Percentiles rank a stretch among this genome's conserved stretches.
These are phyloP conservation scores for Populus trichocarpa DNA, from an alignment of 441 rosid genomes.

Conservation along the genomic window DNA sequence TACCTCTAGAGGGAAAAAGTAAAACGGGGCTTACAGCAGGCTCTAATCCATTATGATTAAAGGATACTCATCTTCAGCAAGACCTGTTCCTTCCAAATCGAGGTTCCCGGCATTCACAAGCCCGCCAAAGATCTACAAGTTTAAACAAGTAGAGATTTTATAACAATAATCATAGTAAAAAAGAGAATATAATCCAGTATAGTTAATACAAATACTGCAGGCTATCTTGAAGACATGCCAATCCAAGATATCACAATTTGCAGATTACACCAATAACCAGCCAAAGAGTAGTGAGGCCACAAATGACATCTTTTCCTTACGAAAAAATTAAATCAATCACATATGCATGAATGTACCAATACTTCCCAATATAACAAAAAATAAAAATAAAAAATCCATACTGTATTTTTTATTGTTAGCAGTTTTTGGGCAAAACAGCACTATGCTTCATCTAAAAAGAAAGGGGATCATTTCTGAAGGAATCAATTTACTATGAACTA, in stretches of 20 bases:
- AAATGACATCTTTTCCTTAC: neutral
- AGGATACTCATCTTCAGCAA: constrained; percentile 89
- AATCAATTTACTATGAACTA: neutral
- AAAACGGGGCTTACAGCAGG: neutral
- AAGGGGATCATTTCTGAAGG: neutral
- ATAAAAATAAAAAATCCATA: neutral
- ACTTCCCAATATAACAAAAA: neutral
- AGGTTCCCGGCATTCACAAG: constrained; percentile 87
- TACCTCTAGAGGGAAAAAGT: neutral
- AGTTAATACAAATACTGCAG: neutral
- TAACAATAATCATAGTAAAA: neutral
- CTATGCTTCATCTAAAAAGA: neutral
- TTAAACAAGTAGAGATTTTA: constrained; percentile 5
- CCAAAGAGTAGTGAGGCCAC: neutral
- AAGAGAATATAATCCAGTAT: neutral
- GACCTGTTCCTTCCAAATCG: constrained; percentile 50
- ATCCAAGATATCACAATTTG: neutral
- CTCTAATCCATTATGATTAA: constrained; percentile 9
- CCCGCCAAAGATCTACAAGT: constrained; percentile 79
- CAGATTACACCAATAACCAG: constrained; percentile 1
- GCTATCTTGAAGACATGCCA: neutral
- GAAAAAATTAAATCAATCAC: neutral
- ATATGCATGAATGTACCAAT: neutral
- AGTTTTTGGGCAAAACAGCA: neutral
- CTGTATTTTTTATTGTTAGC: neutral